phyloP scores from a whole-genome alignment of 768 basidiomycete species.

The Amylocystis lapponica region DNA sequence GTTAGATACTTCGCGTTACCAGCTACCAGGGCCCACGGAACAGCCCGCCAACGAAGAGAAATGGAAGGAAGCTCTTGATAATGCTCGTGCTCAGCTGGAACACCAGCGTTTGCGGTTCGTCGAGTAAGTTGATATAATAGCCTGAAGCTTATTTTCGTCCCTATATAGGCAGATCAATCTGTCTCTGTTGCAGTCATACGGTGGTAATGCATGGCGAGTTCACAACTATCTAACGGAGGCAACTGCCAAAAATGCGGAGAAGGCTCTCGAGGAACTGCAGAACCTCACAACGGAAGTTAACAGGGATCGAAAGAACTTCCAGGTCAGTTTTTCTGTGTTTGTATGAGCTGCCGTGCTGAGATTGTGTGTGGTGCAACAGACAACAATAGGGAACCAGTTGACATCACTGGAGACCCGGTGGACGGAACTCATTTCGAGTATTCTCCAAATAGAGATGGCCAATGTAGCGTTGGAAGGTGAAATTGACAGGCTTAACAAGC shows the following conservation, averaged over 20 bases:
- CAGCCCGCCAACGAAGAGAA: constrained; percentile 64
- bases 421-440: constrained; percentile 88
- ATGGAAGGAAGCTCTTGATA: constrained; percentile 69
- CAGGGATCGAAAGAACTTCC: constrained; percentile 79
- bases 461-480: constrained; percentile 85
- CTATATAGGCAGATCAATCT: constrained; percentile 71
- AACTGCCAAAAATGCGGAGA: constrained; percentile 66
- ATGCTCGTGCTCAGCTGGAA: constrained; percentile 78
- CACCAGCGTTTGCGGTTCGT: constrained; percentile 76
- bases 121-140: neutral
- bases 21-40: constrained; percentile 61
- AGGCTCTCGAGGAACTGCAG: constrained; percentile 69
- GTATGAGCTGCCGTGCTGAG: neutral
- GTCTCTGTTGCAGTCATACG: constrained; percentile 78
- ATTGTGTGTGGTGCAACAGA: constrained; percentile 37
- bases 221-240: constrained; percentile 86
- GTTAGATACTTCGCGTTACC: constrained; percentile 69
- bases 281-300: constrained; percentile 82
- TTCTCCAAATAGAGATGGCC: constrained; percentile 94
- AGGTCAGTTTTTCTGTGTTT: constrained; percentile 40
- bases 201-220: constrained; percentile 86
- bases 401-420: constrained; percentile 80
- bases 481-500: constrained; percentile 52
- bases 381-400: constrained; percentile 71
- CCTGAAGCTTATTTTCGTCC: neutral